Evolutionary conservation across 2,329 filamentous ascomycete genomes (phyloP), one percentile per base, ranked within the genome.

Genomic region (Cladosporium sp.): DNA sequence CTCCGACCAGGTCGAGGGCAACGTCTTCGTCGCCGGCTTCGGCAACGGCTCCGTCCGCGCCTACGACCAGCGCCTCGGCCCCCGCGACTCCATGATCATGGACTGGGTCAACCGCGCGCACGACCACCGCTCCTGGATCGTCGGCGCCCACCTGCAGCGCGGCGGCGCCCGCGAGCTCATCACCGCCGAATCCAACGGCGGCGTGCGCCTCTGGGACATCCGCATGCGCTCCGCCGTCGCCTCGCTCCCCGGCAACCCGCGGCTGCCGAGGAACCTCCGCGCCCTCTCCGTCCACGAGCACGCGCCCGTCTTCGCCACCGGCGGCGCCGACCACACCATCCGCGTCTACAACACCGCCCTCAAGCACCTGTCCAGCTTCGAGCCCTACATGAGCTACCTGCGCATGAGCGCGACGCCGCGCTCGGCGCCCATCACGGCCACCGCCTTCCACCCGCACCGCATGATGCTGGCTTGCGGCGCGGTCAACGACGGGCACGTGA

Each of bases 21-120:
- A 96, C 64, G 84, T 96, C 43, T 96, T 98, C 63, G 87, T 95
- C 9, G 93, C 93, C 38, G 93, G 93, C 3, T 98, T 97, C 64
- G 93, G 93, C 14, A 95, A 98, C 64, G 93, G 93, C 33, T 91
- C 90, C 1, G 85, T 98, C 41, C 83, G 93, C 49, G 90, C 96
- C 4, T 98, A 96, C 66, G 93, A 98, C 69, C 89, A 92, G 59
- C 84, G 93, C 6, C 86, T 88, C 57, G 84, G 85, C 57, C 86
- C 90, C 2, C 86, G 89, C 55, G 89, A 93, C 50, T 87, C 87
- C 14, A 96, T 97, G 91, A 86, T 96, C 52, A 89, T 87, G 71
- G 91, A 92, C 61, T 98, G 93, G 92, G 93, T 95, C 67, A 89
- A 96, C 63, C 90, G 95, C 63, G 84, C 85, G 56, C 92, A 93